Evolutionary conservation across 257 asterid genomes (phyloP), one percentile per base, ranked within the genome.

Genomic region (Jasminum sambac): DNA sequence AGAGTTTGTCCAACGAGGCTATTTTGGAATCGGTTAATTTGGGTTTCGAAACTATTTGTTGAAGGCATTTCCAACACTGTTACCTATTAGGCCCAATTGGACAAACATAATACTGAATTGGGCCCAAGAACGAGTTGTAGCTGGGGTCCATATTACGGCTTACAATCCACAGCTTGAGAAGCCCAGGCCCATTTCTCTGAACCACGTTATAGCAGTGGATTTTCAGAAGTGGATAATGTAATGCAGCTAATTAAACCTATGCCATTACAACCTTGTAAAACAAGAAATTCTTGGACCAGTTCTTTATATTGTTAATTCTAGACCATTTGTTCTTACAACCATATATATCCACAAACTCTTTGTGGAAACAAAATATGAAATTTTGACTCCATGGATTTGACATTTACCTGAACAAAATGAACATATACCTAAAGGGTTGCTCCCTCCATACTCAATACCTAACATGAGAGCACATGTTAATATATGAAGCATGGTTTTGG

Each of bases 351-450:
- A 37, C 38, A 5, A 63, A 63, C 40, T 61, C 23, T 67, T 42
- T 55, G 66, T 25, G 65, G 64, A 48, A 71, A 62, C 73, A 76
- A 77, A 43, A 30, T 8, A 40, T 71, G 74, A 39, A 77, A 71
- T 50, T 8, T 70, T 23, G 74, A 77, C 52, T 76, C 46, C 62
- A 11, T 50, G 68, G 88, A 89, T 84, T 83, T 78, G 92, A 90
- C 96, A 74, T 63, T n/a, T 82, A 83, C 95, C 92, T 17, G 81
- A 90, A 73, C 43, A 30, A 40, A 80, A 83, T 81, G 44, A 87
- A 88, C 88, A 78, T 42, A 78, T 88, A 84, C 95, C 96, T 85
- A 84, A 89, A 68, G 37, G 42, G 72, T 81, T 80, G 88, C 77
- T 76, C 87, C 81, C 77, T 75, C 86, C 88, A 83, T 83, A 69